Base-by-base conservation (phyloP, 2,329 filamentous ascomycete species). In the Claviceps pusilla region DNA sequence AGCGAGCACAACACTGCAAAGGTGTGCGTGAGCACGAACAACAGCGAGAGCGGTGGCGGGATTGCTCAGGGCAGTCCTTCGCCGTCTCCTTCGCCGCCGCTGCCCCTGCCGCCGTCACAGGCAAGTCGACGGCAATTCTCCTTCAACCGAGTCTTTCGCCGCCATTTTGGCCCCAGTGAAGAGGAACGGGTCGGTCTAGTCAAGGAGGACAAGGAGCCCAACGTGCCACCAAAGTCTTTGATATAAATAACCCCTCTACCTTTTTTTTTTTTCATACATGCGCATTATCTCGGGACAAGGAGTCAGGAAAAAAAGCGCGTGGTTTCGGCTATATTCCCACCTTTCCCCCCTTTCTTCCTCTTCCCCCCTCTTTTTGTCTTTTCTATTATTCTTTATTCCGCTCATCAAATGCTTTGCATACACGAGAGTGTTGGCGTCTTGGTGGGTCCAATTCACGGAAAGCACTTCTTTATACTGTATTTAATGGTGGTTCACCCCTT, bases 171-270 rank as follows among this genome's bases (percentile, higher is more conserved):
- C 48, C 79, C 79, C 2, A 90, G 86, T 0, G 89, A 95, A 65
- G 89, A 95, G 69, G 89, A 95, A 69, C 75, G 80, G 19, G 68
- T 91, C 7, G 89, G 89, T 0, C 77, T 95, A 4, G 89, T 95
- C n/a, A 85, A 84, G 60, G 85, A 86, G 24, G 43, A 39, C 3
- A 47, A 53, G 41, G 28, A 48, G 3, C 24, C 42, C 16, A 24
- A 11, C 7, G 37, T 24, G 14, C 28, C 48, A 2, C 55, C 55
- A 16, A 7, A 28, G 10, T 31, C 47, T 33, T 24, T 24, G 24
- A 24, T 24, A 19, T 24, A 3, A 24, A 24, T 24, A 24, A 24
- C 24, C 24, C 24, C 24, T 24, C 24, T 24, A 24, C 24, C 24
- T 24, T 24, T 24, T 19, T 19, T 19, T 19, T 19, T 19, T 24